Evolutionary conservation across 2,329 filamentous ascomycete species (phyloP).

Genomic region (Sporothrix brasiliensis): DNA sequence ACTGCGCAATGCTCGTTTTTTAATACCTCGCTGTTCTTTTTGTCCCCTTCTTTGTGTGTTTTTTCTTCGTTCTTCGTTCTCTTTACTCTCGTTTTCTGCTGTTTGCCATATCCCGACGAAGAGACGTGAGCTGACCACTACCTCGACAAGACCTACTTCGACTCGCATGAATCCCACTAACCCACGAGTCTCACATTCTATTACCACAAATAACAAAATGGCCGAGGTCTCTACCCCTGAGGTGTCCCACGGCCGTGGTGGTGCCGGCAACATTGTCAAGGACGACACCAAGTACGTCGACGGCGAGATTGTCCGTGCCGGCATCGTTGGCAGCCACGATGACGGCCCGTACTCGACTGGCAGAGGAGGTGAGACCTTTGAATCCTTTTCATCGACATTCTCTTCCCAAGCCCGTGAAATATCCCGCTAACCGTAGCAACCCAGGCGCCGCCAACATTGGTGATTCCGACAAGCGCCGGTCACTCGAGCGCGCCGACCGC

Average conservation of each 20-base stretch:
- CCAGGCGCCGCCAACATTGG: constrained; percentile 62
- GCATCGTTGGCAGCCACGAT: constrained; percentile 57
- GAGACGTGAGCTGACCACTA: not conserved
- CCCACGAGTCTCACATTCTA: not conserved
- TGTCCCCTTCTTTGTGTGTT: not conserved
- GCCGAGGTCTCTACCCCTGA: constrained; percentile 43
- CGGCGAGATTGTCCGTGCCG: constrained; percentile 62
- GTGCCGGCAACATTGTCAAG: constrained; percentile 62
- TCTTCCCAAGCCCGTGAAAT: no score
- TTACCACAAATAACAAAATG: constrained; percentile 5
- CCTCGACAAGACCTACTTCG: no score
- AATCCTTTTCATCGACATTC: no score
- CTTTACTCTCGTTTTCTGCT: not conserved
- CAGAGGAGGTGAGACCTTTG: constrained; percentile 55
- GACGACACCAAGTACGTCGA: constrained; percentile 64
- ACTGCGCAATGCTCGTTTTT: not conserved
- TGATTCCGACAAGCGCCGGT: constrained; percentile 48
- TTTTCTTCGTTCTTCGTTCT: not conserved
- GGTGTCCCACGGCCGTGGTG: constrained; percentile 64
- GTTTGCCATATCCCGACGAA: not conserved
- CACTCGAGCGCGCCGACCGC: constrained; percentile 51
- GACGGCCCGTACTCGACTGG: constrained; percentile 63
- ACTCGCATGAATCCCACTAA: no score
- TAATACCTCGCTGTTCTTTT: constrained; percentile 19
- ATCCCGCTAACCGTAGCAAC: not conserved